Evolutionary conservation across 2,329 filamentous ascomycete genomes (phyloP), one percentile per base, ranked within the genome.

Genomic region (Verticillium zaregamsianum): DNA sequence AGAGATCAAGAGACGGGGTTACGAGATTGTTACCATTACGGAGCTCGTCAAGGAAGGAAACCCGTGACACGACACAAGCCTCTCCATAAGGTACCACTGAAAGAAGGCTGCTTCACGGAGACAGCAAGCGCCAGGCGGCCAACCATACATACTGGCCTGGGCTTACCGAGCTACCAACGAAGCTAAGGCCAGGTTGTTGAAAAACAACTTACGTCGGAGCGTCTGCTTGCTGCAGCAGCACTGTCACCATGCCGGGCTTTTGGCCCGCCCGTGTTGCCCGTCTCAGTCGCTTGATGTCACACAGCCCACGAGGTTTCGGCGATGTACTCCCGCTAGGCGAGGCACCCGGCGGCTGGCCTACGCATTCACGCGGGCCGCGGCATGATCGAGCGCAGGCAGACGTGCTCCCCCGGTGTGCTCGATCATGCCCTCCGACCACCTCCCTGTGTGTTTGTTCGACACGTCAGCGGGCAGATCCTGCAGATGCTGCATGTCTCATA

Each of bases 11-110:
- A 79, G 79, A 64, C 82, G 84, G 66, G 92, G 91, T 0, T 96
- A 91, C 73, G 79, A 78, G 61, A 80, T 94, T 40, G 88, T 92
- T 33, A 91, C 88, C 17, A 77, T 96, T 23, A 88, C 88, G 5
- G 84, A 88, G 68, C 77, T 94, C 66, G 74, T 94, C 55, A 77
- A 77, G 67, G 64, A 68, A 31, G 69, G 68, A n/a, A 40, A 54
- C 5, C 23, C 58, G 4, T 33, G 58, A 52, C 8, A 12, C 6
- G 9, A 14, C 45, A 49, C 20, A 49, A 15, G n/a, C 20, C n/a
- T 23, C 45, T 5, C 8, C 9, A 14, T 3, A 23, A 25, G 12
- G 8, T 23, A 8, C 20, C 20, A 49, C n/a, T 28, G 9, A 49
- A 23, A 5, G 5, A 49, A 9, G 14, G 45, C n/a, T 49, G 8